Evolutionary conservation across 192 early-diverging fungal species (phyloP), one percentile per base, ranked within the genome.

Genomic region (Gigaspora rosea): DNA sequence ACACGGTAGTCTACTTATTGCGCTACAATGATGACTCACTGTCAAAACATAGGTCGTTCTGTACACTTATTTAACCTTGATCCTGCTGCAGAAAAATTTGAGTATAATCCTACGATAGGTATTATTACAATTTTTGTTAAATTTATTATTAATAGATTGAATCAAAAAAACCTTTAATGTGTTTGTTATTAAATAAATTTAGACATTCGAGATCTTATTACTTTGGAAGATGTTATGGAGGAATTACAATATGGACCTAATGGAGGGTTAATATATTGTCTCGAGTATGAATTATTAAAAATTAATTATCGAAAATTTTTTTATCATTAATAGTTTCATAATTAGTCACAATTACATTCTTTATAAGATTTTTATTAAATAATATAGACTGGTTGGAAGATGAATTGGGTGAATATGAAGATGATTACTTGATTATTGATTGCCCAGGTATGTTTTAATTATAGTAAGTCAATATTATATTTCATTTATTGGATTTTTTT

Each of bases 301-400:
- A 41, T 7, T 51, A 65, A 41, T 73, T 32, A 73, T 57, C 35
- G 7, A 65, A 5, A 8, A 36, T 15, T 57, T 3, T 18, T 56
- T 36, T 13, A 35, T 51, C 20, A 16, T 71, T 4, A 35, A 18
- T 33, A 33, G 12, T 4, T n/a, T n/a, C 32, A 32, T 51, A 20
- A 36, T 7, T 71, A 56, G 35, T 57, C 27, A 13, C 46, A 6
- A 12, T 78, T 20, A 9, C 20, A 16, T 58, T 70, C 9, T 35
- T 48, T 52, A 16, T 27, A 59, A 89, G 86, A 76, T 95, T 96
- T 83, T 83, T 99, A 48, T 84, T 95, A 78, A 92, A 97, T 62
- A 99, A 99, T 80, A 78, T 98, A 46, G 96, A 99, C 80, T 99
- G 97, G 95, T 82, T 99, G 27, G 96, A 98, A 84, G 95, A 98